Evolutionary conservation across 169 alveolate genomes (phyloP).

Genomic region (Neospora caninum): DNA sequence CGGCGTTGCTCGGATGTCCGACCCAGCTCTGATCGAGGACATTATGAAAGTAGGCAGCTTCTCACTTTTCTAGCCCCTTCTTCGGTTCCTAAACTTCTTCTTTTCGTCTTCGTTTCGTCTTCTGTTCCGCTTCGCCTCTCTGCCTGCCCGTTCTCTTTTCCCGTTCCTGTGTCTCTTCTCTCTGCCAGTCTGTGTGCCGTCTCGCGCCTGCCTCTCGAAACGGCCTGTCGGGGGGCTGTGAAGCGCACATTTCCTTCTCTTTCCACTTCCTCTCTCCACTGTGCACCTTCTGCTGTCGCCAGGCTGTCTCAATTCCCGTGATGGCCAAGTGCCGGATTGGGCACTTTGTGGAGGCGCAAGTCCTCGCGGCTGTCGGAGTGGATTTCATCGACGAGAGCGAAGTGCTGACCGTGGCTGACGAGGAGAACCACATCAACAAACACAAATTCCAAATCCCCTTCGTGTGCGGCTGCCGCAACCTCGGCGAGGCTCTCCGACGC

Average conservation of each 20-base stretch:
- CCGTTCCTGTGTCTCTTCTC: not conserved
- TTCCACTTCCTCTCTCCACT: not conserved
- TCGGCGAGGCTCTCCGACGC: constrained; percentile 83
- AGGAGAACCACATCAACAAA: constrained; percentile 77
- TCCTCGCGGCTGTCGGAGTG: constrained; percentile 75
- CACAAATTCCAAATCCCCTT: constrained; percentile 78
- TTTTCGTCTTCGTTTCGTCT: not conserved
- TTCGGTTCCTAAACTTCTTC: not conserved
- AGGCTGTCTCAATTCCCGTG: constrained; percentile 78
- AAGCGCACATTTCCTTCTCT: not conserved
- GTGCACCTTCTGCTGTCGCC: no score
- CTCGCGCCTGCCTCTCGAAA: no score
- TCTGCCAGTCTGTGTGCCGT: no score
- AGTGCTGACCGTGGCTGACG: constrained; percentile 83
- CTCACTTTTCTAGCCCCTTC: not conserved
- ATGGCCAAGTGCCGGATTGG: constrained; percentile 85
- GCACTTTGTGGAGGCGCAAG: constrained; percentile 82
- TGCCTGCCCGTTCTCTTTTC: not conserved
- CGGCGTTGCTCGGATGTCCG: constrained; percentile 82
- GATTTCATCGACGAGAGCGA: constrained; percentile 84
- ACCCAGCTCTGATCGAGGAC: constrained; percentile 80
- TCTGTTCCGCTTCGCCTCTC: no score
- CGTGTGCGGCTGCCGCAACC: constrained; percentile 84
- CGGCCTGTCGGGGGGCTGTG: not conserved
- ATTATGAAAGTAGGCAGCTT: constrained; percentile 60